A percentile compares a stretch with the other conserved stretches of the same genome.
Conservation (phyloP, 2,329 filamentous ascomycete species). For the Calonectria montana region DNA sequence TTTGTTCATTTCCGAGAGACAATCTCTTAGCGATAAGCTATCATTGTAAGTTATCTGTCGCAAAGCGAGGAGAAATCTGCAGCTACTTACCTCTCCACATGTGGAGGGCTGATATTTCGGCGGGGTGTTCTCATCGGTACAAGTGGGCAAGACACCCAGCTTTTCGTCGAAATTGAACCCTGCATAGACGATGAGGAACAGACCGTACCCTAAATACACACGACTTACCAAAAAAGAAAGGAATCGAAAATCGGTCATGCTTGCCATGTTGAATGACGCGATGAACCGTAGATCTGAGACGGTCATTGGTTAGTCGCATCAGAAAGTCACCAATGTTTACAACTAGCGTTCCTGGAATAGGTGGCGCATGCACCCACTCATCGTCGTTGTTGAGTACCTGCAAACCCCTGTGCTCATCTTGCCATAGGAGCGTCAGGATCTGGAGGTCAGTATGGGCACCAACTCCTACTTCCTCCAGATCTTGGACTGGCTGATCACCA, state of each 20-base stretch:
- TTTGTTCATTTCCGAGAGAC: not conserved
- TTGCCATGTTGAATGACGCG: constrained; percentile 57
- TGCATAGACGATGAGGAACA: not conserved
- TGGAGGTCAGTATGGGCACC: constrained; percentile 52
- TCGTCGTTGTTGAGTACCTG: constrained; percentile 36
- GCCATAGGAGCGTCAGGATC: constrained; percentile 45
- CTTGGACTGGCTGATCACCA: not conserved
- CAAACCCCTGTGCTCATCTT: constrained; percentile 50
- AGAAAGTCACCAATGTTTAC: constrained; percentile 44
- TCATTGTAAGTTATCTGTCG: not conserved
- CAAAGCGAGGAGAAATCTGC: not conserved
- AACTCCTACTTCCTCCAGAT: constrained; percentile 5
- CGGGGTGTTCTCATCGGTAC: not conserved
- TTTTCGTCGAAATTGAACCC: not conserved
- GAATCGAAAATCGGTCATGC: constrained; percentile 62
- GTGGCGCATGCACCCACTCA: constrained; percentile 39
- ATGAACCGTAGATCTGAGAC: constrained; percentile 51
- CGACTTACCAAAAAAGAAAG: constrained; percentile 66
- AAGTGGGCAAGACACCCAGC: not conserved
- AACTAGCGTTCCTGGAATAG: constrained; percentile 38
- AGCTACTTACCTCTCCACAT: not conserved
- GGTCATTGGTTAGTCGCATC: constrained; percentile 40
- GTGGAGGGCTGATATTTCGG: not conserved
- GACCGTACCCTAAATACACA: not conserved
- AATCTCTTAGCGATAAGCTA: not conserved